Base-by-base conservation (phyloP, 2,329 filamentous ascomycete species). In the Epichloe bromicola region DNA sequence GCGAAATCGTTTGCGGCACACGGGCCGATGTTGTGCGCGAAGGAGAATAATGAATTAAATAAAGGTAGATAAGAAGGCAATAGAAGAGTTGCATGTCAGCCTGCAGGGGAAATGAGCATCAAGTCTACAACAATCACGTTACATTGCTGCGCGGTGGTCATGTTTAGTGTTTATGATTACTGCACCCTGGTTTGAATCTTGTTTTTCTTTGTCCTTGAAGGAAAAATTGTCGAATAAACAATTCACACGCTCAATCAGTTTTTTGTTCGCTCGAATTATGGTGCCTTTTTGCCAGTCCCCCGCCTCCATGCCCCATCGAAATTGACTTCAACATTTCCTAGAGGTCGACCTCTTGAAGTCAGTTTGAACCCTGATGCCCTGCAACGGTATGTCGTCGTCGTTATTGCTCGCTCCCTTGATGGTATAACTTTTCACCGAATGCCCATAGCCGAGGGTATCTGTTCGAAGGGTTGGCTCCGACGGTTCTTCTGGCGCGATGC, bases 371-470 rank as follows among this genome's bases (percentile, higher is more conserved):
- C 63, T 54, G 10, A 71, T 71, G 1, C 64, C 62, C 38, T 68
- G 63, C 38, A 71, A 51, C 1, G 67, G 67, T 26, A 70, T 63
- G 19, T 69, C 67, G 23, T 71, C 66, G 1, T 61, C 65, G 49
- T 60, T 62, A 14, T 59, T 43, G n/a, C 8, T 54, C 26, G 62
- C 60, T 1, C 58, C 58, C 4, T 55, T 55, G 4, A 62, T 59
- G 2, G 63, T 60, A 46, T 60, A 65, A 6, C 60, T 65, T 30
- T 61, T 62, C 2, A 66, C 61, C 0, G 59, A 64, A 30, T 65
- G 62, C 10, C 57, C 58, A 39, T 61, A 65, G 0, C 62, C 63
- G 14, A 64, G 59, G 3, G 51, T 57, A 14, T 70, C 65, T 1
- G 65, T 67, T 2, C 67, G 55, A 38, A 70, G 51, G 4, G 54